Evolutionary conservation across 306 rosid genomes (phyloP).

Genomic region (Pueraria montana): DNA sequence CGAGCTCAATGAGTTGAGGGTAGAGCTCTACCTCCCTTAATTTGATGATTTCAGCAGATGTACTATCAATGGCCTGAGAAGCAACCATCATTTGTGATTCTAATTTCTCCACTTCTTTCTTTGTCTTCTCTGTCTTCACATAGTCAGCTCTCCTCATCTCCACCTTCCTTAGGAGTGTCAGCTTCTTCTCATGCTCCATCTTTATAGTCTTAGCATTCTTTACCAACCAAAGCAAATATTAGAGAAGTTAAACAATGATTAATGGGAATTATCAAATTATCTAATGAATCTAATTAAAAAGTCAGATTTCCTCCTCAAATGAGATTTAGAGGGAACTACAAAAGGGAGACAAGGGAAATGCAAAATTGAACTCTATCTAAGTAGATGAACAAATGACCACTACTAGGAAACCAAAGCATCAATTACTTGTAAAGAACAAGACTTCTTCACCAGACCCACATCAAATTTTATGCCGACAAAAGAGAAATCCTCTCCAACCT

Average conservation of each 20-base stretch:
- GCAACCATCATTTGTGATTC: slow-evolving; percentile 96
- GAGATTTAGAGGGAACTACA: neutral
- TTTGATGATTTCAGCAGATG: slow-evolving; percentile 85
- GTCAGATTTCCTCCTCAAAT: slow-evolving; percentile 18
- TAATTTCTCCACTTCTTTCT: slow-evolving; percentile 90
- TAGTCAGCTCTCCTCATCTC: slow-evolving; percentile 92
- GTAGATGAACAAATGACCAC: slow-evolving; percentile 21
- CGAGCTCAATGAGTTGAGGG: slow-evolving; percentile 89
- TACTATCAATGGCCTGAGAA: slow-evolving; percentile 89
- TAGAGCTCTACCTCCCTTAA: slow-evolving; percentile 84
- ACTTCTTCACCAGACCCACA: slow-evolving; percentile 55
- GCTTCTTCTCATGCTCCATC: slow-evolving; percentile 84
- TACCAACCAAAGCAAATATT: slow-evolving; percentile 40
- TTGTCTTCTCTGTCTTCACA: slow-evolving; percentile 86
- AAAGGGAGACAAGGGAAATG: neutral
- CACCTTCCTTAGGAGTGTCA: slow-evolving; percentile 71
- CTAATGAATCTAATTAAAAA: slow-evolving; percentile 2
- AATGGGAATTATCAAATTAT: slow-evolving; percentile 19
- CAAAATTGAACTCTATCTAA: neutral
- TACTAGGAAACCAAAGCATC: slow-evolving; percentile 35
- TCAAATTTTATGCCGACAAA: slow-evolving; percentile 40
- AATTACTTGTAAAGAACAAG: slow-evolving; percentile 33
- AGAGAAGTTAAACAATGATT: slow-evolving; percentile 27
- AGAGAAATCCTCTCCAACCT: slow-evolving; percentile 22
- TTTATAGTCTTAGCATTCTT: slow-evolving; percentile 81